Evolutionary conservation across 192 early-diverging fungal species (phyloP).

Genomic region (Dissophora ornata): DNA sequence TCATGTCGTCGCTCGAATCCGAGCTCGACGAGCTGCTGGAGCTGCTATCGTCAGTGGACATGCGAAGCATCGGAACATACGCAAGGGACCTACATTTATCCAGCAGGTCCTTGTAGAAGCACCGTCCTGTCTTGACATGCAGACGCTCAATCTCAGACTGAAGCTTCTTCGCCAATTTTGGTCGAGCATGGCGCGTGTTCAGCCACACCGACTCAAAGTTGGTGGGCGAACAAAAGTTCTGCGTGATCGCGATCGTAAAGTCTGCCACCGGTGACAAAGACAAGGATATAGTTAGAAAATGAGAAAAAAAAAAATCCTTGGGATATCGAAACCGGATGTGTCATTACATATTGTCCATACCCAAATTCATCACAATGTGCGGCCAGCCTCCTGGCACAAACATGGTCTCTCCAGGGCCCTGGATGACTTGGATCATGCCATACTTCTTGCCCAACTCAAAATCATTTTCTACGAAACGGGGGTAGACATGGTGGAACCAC

Average conservation of each 20-base stretch:
- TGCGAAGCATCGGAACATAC: slow-evolving; percentile 57
- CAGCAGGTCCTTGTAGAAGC: slow-evolving; percentile 47
- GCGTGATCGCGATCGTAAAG: slow-evolving; percentile 82
- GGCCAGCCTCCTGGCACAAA: slow-evolving; percentile 87
- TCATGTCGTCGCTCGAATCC: slow-evolving; percentile 36
- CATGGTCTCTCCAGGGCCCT: slow-evolving; percentile 81
- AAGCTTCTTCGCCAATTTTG: slow-evolving; percentile 63
- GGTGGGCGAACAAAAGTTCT: slow-evolving; percentile 78
- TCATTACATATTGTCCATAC: no score
- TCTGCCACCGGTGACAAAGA: slow-evolving; percentile 60
- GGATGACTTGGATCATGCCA: slow-evolving; percentile 77
- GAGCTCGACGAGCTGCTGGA: slow-evolving; percentile 51
- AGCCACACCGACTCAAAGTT: slow-evolving; percentile 79
- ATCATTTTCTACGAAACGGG: slow-evolving; percentile 57
- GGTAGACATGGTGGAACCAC: slow-evolving; percentile 76
- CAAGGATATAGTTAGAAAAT: slow-evolving; percentile 5
- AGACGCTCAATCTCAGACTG: slow-evolving; percentile 50
- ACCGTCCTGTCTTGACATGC: slow-evolving; percentile 50
- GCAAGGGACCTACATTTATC: slow-evolving; percentile 55
- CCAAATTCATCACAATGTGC: slow-evolving; percentile 84
- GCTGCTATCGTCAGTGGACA: slow-evolving; percentile 59
- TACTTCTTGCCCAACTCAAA: slow-evolving; percentile 67
- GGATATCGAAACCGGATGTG: not conserved
- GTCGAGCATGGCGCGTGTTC: slow-evolving; percentile 65
- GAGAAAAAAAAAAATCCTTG: slow-evolving; percentile 9